phyloP scores from a whole-genome alignment of 2,329 filamentous ascomycete species.

The Harringtonia aguacate region DNA sequence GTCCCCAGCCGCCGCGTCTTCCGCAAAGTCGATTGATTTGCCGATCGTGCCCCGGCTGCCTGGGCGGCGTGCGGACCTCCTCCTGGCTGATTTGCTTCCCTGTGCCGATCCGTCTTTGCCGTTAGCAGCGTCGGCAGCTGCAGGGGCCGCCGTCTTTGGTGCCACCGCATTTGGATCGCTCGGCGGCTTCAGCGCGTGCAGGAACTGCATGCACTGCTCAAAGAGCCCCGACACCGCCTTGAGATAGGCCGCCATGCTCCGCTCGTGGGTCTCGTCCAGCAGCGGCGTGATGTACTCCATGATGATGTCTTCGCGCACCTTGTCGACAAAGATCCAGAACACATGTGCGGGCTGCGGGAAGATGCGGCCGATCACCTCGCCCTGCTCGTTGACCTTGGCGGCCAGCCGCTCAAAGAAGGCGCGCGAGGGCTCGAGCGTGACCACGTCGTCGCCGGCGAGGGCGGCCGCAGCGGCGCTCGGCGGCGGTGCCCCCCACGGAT shows the following conservation, averaged over 20 bases:
- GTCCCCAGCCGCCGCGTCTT: background rate
- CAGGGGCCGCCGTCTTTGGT: background rate
- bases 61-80: too few relatives aligned
- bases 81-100: background rate
- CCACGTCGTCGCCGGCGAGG: conserved; percentile 35
- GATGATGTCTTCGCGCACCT: conserved; percentile 73
- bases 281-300: conserved; percentile 77
- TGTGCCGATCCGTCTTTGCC: background rate
- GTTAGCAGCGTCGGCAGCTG: background rate
- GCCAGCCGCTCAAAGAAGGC: conserved; percentile 70
- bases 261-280: conserved; percentile 76
- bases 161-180: conserved; percentile 29
- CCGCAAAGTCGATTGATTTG: background rate
- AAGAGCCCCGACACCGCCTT: conserved; percentile 82
- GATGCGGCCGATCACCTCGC: conserved; percentile 66
- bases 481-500: too few relatives aligned
- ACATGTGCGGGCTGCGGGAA: conserved; percentile 65
- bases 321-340: conserved; percentile 69
- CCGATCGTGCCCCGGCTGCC: background rate
- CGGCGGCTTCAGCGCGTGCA: conserved; percentile 58
- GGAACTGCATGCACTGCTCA: conserved; percentile 72
- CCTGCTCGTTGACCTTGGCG: conserved; percentile 70
- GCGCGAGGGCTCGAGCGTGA: conserved; percentile 71
- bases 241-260: conserved; percentile 66
- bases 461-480: background rate